phyloP scores from a whole-genome alignment of 2,329 filamentous ascomycete species.

The Ceratocystis diversiconidia region DNA sequence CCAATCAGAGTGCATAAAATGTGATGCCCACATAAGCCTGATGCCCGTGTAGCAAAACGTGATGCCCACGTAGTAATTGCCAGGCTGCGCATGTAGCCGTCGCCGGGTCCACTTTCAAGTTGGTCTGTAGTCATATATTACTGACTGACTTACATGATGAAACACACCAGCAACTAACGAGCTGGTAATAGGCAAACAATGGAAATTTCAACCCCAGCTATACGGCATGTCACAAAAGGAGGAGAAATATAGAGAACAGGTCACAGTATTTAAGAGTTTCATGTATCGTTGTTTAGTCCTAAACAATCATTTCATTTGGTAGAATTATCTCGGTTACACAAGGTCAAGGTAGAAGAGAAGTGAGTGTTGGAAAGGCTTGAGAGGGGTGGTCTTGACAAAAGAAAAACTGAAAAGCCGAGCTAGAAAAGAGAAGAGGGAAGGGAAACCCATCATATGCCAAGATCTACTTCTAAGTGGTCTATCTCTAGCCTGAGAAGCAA shows the following conservation, averaged over 20 bases:
- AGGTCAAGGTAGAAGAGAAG: neutral
- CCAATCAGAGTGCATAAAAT: too few species aligned
- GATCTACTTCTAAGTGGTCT: neutral
- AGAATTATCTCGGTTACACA: neutral
- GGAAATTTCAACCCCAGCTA: too few species aligned
- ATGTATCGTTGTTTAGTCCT: neutral
- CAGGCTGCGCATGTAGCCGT: too few species aligned
- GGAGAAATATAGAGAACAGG: neutral
- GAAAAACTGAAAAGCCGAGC: neutral
- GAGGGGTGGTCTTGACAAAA: conserved; percentile 2
- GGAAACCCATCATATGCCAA: neutral
- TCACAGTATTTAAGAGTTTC: neutral
- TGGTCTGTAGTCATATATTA: too few species aligned
- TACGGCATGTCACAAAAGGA: too few species aligned
- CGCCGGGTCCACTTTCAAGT: too few species aligned
- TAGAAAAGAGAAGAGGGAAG: neutral
- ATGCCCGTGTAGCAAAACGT: too few species aligned
- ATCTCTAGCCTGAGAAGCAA: neutral
- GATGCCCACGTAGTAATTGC: too few species aligned
- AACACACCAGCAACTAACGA: neutral
- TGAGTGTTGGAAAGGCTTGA: neutral
- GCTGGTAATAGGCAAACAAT: neutral
- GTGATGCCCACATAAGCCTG: too few species aligned
- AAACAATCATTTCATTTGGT: conserved; percentile 6
- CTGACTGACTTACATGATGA: too few species aligned